Evolutionary conservation across 345 rosid species (phyloP).

Genomic region (Hypericum androsaemum): DNA sequence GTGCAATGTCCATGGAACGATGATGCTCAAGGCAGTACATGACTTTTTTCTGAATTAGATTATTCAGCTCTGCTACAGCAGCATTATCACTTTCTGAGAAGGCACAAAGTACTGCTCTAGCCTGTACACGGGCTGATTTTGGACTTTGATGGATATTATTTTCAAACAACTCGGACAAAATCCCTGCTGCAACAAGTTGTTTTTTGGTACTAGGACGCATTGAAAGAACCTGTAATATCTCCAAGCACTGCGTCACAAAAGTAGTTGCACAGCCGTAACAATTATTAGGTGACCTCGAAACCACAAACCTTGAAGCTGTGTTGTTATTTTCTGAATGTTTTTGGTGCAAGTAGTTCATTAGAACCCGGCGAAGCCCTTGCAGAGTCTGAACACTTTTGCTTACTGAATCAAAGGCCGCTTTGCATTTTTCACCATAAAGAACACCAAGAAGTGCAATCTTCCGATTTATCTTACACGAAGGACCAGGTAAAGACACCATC

Average conservation of each 20-base stretch:
- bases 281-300: constrained; percentile 82
- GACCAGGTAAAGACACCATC: constrained; percentile 98
- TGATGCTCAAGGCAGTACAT: constrained; percentile 98
- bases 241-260: constrained; percentile 89
- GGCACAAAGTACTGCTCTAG: constrained; percentile 88
- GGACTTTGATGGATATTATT: constrained; percentile 98
- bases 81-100: constrained; percentile 80
- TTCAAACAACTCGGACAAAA: constrained; percentile 82
- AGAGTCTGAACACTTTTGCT: constrained; percentile 98
- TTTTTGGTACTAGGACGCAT: constrained; percentile 70
- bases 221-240: constrained; percentile 73
- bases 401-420: constrained; percentile 99
- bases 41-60: constrained; percentile 85
- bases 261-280: constrained; percentile 98
- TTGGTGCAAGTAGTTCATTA: constrained; percentile 95
- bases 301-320: constrained; percentile 62
- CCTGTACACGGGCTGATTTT: constrained; percentile 81
- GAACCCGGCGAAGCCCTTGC: constrained; percentile 92
- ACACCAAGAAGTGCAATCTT: constrained; percentile 98
- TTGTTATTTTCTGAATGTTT: constrained; percentile 58
- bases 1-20: constrained; percentile 93
- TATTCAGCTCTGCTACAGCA: constrained; percentile 82
- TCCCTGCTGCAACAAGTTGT: constrained; percentile 86
- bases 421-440: constrained; percentile 96
- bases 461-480: constrained; percentile 95